Evolutionary conservation across 176 grass and related monocot species (phyloP), one percentile per base, ranked within the genome.

Genomic region (Zizania latifolia): DNA sequence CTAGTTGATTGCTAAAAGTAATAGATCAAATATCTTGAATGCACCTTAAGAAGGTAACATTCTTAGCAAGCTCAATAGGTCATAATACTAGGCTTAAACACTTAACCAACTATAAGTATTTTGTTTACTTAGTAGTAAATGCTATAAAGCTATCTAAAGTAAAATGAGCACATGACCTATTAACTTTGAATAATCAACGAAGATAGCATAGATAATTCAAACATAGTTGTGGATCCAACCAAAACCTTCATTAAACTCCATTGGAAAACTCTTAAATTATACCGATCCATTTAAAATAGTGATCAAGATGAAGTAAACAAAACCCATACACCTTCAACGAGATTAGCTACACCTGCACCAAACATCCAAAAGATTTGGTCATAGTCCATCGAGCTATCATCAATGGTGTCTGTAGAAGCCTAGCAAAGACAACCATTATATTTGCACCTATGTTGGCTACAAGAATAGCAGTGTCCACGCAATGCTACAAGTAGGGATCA

Each of bases 401-500:
- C 96, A 24, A 93, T 83, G 13, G 96, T 88, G 61, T 99, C 96
- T 99, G 96, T 19, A 99, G 77, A 68, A 99, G 89, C 10, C 96
- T 92, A 0, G 96, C 92, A 4, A 87, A 86, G 35, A 99, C 89
- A 4, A 99, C 80, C 4, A 87, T 88, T 3, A 70, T 34, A 16
- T 86, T 90, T 32, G 89, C 96, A 0, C 96, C 96, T 39, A 99
- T 84, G 58, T 84, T 82, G 9, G 96, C 96, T 4, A 99, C 81
- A 23, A 92, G 72, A 36, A 95, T 71, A 10, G 89, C 89, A 26
- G 96, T 99, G 74, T 99, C 96, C 41, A 95, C 87, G 67, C 96
- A 99, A 75, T 99, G 96, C 50, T 95, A 81, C 58, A 99, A 34
- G 79, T 92, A 99, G 0, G 96, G 96, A 90, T 87, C 86, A n/a